Evolutionary conservation across 306 rosid genomes (phyloP), one percentile per base, ranked within the genome.

Genomic region (Ormosia emarginata): DNA sequence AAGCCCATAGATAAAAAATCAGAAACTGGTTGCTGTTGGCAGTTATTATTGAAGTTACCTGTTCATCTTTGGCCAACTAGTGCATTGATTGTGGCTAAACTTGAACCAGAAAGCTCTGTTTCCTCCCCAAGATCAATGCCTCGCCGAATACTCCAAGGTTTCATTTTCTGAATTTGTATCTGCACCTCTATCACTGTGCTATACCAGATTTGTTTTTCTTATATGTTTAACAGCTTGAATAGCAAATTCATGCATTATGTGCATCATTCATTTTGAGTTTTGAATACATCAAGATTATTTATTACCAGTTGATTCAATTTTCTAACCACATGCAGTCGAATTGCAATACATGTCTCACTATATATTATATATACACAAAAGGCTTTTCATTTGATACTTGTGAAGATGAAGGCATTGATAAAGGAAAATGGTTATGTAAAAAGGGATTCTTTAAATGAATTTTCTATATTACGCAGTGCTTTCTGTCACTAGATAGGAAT

Each of bases 91-190:
- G 33, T 71, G 30, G 14, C 49, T 34, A 40, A 82, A 67, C 44
- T 15, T 56, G 32, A 47, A 44, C 46, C 56, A 13, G 32, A 44
- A 36, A 63, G 44, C 66, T 77, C 15, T 2, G 17, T 44, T 53
- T 61, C 41, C 49, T 17, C 24, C 32, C 24, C 43, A 29, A 74
- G 44, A 47, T 40, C 44, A 40, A 86, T 89, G 89, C 36, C 88
- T 84, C 83, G 77, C 57, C 84, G 79, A 39, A 18, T 47, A 61
- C 86, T 89, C 14, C 72, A 84, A 87, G 93, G 93, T 91, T 74
- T 15, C 8, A 29, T 65, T 57, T 50, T 30, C 70, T 72, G 3
- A 29, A 33, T 55, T 15, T 56, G 41, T 32, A 29, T 17, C 8
- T 32, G 8, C 40, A 24, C 6, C 53, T 12, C 3, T 18, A 0